Conservation (phyloP, 2,329 filamentous ascomycete genomes). For the Proliferodiscus dingleyae region DNA sequence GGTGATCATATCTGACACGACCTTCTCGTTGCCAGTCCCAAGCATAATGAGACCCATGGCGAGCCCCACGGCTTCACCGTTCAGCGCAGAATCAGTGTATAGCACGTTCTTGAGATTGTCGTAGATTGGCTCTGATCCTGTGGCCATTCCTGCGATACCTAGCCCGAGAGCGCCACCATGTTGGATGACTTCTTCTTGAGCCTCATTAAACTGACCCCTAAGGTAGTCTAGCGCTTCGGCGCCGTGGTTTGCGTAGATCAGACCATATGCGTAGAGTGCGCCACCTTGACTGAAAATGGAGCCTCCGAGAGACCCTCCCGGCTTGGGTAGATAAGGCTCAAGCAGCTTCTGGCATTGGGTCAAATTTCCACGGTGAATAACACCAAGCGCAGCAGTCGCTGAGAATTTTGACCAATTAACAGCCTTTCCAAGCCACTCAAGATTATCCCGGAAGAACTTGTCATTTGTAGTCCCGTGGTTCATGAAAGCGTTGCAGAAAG, state of each 20-base stretch:
- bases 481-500: slow-evolving; percentile 98
- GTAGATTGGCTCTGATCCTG: slow-evolving; percentile 83
- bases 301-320: slow-evolving; percentile 66
- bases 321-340: slow-evolving; percentile 84
- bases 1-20: slow-evolving; percentile 92
- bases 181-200: slow-evolving; percentile 88
- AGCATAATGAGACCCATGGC: slow-evolving; percentile 98
- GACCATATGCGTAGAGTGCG: slow-evolving; percentile 87
- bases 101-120: slow-evolving; percentile 85
- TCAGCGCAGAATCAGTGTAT: slow-evolving; percentile 90
- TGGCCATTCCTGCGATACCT: slow-evolving; percentile 96
- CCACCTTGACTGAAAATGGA: slow-evolving; percentile 96
- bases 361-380: slow-evolving; percentile 93
- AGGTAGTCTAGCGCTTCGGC: slow-evolving; percentile 82
- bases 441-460: slow-evolving; percentile 95
- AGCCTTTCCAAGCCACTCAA: slow-evolving; percentile 97
- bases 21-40: slow-evolving; percentile 91
- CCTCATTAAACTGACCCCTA: slow-evolving; percentile 66
- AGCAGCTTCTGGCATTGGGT: slow-evolving; percentile 89
- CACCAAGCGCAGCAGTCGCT: slow-evolving; percentile 89
- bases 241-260: slow-evolving; percentile 97
- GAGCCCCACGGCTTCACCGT: slow-evolving; percentile 92
- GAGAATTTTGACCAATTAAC: slow-evolving; percentile 99
- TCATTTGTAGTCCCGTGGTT: slow-evolving; percentile 97
- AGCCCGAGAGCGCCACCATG: slow-evolving; percentile 93